Evolutionary conservation across 2,329 filamentous ascomycete genomes (phyloP).

Genomic region (Fusarium papillatum): DNA sequence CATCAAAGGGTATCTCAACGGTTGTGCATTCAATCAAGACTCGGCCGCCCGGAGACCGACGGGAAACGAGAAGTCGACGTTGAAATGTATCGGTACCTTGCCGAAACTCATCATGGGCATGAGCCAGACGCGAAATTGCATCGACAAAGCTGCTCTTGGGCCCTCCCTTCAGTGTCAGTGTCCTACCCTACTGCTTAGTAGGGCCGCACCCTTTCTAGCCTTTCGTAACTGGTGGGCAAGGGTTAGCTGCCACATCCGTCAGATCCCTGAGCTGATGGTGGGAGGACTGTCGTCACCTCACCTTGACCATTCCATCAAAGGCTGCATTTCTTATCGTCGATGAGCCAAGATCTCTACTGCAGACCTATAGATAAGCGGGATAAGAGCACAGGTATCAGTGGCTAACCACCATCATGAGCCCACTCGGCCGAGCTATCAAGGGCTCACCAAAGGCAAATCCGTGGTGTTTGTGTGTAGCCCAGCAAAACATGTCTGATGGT

Average conservation of each 20-base stretch:
- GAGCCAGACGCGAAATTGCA: constrained; percentile 43
- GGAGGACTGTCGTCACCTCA: constrained; percentile 40
- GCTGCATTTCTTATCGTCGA: constrained; percentile 29
- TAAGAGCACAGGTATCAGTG: constrained; percentile 11
- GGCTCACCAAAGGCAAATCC: constrained; percentile 36
- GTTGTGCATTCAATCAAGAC: constrained; percentile 12
- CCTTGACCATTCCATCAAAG: constrained; percentile 16
- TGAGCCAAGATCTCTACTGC: constrained; percentile 26
- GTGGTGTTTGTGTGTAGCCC: constrained; percentile 24
- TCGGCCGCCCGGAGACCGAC: constrained; percentile 40
- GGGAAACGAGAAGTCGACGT: constrained; percentile 32
- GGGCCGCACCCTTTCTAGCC: constrained; percentile 19
- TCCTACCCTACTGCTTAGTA: constrained; percentile 11
- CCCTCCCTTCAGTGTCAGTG: constrained; percentile 10
- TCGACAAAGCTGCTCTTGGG: constrained; percentile 18
- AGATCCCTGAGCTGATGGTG: constrained; percentile 23
- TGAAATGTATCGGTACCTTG: constrained; percentile 43
- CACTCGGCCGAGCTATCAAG: constrained; percentile 44
- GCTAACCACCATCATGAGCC: constrained; percentile 15
- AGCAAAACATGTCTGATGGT: constrained; percentile 45
- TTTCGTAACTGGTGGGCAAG: constrained; percentile 28
- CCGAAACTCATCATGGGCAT: constrained; percentile 30
- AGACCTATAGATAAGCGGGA: constrained; percentile 35
- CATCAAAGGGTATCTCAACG: constrained; percentile 29
- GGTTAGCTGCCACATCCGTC: constrained; percentile 20